These are phyloP conservation scores for Porphyrellus cyaneotinctus DNA, from an alignment of 768 basidiomycete species.

Conservation along the genomic window DNA sequence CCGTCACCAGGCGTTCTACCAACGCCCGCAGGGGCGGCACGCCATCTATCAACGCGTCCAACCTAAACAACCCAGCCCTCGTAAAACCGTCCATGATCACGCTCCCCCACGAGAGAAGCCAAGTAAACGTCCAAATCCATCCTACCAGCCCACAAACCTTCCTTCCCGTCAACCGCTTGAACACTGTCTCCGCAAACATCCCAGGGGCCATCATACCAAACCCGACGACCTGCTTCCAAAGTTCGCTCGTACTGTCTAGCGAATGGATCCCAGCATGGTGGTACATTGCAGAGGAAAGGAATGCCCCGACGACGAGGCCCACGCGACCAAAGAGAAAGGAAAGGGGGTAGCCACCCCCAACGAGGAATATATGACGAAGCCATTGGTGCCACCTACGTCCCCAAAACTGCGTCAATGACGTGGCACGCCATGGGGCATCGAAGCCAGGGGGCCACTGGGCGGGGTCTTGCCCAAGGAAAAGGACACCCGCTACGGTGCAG, in stretches of 20 bases:
- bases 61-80: background rate
- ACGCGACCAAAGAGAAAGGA: background rate
- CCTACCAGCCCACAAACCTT: background rate
- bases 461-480: background rate
- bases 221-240: background rate
- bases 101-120: background rate
- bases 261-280: background rate
- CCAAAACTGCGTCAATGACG: background rate
- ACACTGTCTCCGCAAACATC: background rate
- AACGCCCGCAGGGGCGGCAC: background rate
- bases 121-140: background rate
- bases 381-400: constrained; percentile 4
- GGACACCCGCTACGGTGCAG: background rate
- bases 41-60: background rate
- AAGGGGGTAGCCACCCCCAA: constrained; percentile 1
- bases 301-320: background rate
- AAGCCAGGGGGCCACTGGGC: constrained; percentile 2
- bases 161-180: background rate
- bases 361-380: constrained; percentile 2
- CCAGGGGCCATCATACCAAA: background rate
- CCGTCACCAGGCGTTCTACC: background rate
- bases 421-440: background rate
- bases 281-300: background rate
- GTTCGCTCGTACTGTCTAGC: background rate
- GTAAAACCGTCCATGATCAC: background rate